These are phyloP conservation scores for Cladophialophora psammophila DNA, from an alignment of 2,329 filamentous ascomycete genomes.

Conservation along the genomic window DNA sequence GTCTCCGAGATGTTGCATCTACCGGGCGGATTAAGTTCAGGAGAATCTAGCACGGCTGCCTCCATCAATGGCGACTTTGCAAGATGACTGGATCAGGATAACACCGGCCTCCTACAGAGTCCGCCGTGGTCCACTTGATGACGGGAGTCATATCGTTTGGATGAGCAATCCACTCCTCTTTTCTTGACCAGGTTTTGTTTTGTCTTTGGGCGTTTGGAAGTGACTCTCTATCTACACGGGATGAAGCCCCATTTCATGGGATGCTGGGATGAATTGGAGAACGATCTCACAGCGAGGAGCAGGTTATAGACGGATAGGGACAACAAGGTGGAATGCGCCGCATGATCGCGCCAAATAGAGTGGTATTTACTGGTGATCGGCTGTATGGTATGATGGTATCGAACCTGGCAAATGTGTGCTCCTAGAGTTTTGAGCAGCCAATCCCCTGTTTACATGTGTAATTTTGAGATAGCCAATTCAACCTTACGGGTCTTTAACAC, in stretches of 20 bases:
- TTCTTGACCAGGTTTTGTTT: slow-evolving; percentile 12
- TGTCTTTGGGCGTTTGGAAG: slow-evolving; percentile 7
- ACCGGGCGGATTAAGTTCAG: slow-evolving; percentile 71
- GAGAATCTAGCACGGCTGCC: slow-evolving; percentile 77
- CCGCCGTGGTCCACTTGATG: slow-evolving; percentile 4
- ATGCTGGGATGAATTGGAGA: slow-evolving; percentile 21
- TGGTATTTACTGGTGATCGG: slow-evolving; percentile 21
- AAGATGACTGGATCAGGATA: slow-evolving; percentile 21
- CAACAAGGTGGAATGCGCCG: slow-evolving; percentile 27
- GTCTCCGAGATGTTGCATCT: slow-evolving; percentile 82
- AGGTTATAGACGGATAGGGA: slow-evolving; percentile 34
- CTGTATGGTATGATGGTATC: slow-evolving; percentile 26
- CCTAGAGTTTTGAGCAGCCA: slow-evolving; percentile 26
- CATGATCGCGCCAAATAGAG: slow-evolving; percentile 35
- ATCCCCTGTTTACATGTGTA: slow-evolving; percentile 38
- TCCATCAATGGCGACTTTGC: slow-evolving; percentile 72
- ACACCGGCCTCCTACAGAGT: slow-evolving; percentile 5
- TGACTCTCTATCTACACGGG: slow-evolving; percentile 11
- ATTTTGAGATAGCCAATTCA: slow-evolving; percentile 32
- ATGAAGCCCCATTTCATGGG: slow-evolving; percentile 12
- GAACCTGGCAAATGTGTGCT: slow-evolving; percentile 25
- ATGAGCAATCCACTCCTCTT: slow-evolving; percentile 6
- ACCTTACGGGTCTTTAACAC: slow-evolving; percentile 13
- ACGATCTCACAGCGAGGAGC: slow-evolving; percentile 33
- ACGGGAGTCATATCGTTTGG: neutral